A percentile compares a stretch with the other conserved stretches of the same genome.
These are phyloP conservation scores for Fusarium oligoseptatum DNA, from an alignment of 2,329 filamentous ascomycete genomes.

Conservation along the genomic window DNA sequence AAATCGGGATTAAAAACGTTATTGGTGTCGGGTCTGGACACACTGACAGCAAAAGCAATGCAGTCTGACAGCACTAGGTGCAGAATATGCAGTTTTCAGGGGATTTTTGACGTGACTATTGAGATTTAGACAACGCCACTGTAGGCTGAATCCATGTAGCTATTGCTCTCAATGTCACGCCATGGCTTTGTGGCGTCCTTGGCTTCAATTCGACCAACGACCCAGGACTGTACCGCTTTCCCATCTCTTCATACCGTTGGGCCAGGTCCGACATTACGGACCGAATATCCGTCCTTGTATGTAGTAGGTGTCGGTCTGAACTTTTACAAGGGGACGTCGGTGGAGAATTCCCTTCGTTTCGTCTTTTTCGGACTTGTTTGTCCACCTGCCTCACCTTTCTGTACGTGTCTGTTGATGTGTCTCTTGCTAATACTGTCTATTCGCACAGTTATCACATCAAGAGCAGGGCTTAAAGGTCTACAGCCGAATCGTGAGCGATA, in stretches of 20 bases:
- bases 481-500: background rate
- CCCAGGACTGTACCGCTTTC: background rate
- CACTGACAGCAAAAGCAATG: background rate
- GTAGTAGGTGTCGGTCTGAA: background rate
- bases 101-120: background rate
- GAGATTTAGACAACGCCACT: background rate
- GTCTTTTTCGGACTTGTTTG: background rate
- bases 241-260: background rate
- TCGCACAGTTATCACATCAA: background rate
- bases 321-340: background rate
- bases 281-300: background rate
- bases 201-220: background rate
- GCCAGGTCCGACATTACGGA: background rate
- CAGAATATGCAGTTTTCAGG: background rate
- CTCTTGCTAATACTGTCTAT: background rate
- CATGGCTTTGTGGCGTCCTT: background rate
- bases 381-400: background rate
- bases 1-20: background rate
- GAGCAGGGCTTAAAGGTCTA: background rate
- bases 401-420: background rate
- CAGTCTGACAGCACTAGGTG: background rate
- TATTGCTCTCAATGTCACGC: background rate
- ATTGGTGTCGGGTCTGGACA: background rate
- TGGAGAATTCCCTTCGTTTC: background rate
- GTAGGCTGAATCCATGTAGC: background rate